Evolutionary conservation across 495 filamentous ascomycete genomes (phyloP).

Genomic region (Lophiotrema nucula): DNA sequence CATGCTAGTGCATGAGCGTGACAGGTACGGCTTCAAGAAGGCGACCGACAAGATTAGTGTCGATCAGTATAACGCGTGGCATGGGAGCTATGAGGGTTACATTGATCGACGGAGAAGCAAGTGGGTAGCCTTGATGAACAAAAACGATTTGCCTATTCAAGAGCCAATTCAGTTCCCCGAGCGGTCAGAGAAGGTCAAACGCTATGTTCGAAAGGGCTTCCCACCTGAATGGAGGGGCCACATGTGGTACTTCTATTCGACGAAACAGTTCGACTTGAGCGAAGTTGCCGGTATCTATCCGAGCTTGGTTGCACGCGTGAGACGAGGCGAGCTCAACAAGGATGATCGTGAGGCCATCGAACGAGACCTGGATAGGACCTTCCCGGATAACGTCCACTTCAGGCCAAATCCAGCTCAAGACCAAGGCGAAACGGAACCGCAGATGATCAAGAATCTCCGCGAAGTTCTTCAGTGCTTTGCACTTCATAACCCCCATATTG

Average conservation of each 20-base stretch:
- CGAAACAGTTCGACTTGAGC: constrained; percentile 66
- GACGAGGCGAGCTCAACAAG: constrained; percentile 60
- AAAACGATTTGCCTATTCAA: constrained; percentile 69
- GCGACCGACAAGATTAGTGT: constrained; percentile 73
- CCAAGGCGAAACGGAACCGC: constrained; percentile 55
- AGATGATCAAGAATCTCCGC: constrained; percentile 76
- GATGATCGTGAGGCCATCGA: constrained; percentile 89
- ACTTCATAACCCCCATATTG: constrained; percentile 81
- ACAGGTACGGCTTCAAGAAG: constrained; percentile 90
- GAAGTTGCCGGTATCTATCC: constrained; percentile 74
- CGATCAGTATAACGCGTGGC: constrained; percentile 82
- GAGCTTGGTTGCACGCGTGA: constrained; percentile 61
- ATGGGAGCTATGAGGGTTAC: constrained; percentile 64
- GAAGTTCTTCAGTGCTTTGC: constrained; percentile 87
- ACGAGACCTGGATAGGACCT: constrained; percentile 90
- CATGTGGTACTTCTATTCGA: constrained; percentile 98
- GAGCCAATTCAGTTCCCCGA: constrained; percentile 75
- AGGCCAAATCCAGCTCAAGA: constrained; percentile 54
- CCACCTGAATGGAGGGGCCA: constrained; percentile 88
- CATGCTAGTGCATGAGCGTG: constrained; percentile 47
- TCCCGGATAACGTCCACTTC: constrained; percentile 92
- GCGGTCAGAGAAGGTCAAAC: constrained; percentile 76
- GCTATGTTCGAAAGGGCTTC: constrained; percentile 92
- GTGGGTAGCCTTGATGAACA: constrained; percentile 75
- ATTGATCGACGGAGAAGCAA: constrained; percentile 70